Conservation (phyloP, 2,329 filamentous ascomycete species). For the Fusarium continuum region DNA sequence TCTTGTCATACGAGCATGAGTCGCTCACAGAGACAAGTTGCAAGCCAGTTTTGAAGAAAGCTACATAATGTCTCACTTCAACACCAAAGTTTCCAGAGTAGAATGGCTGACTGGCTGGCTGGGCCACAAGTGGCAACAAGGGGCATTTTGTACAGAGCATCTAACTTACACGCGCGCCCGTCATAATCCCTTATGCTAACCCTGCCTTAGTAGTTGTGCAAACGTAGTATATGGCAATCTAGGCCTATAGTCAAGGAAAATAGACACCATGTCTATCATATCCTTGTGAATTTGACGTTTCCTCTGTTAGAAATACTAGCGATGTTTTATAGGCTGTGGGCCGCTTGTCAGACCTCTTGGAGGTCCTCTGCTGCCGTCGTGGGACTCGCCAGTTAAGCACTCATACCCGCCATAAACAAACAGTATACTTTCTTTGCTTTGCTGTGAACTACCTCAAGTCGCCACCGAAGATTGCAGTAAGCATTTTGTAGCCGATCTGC, state of each 20-base stretch:
- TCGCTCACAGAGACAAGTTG: constrained; percentile 14
- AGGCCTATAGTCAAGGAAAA: neutral
- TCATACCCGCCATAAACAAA: neutral
- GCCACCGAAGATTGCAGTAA: neutral
- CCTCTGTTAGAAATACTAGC: constrained; percentile 11
- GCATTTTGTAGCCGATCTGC: neutral
- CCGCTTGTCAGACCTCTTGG: constrained; percentile 2
- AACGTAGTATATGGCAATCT: too few relatives aligned
- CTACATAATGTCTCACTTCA: constrained; percentile 33
- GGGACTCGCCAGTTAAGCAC: constrained; percentile 18
- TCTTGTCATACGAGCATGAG: constrained; percentile 30
- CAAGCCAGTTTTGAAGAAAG: constrained; percentile 1
- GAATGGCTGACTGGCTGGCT: neutral
- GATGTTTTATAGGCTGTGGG: neutral
- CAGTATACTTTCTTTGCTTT: neutral
- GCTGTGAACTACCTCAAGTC: neutral
- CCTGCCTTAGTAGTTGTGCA: constrained; percentile 10
- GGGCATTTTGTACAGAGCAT: constrained; percentile 15
- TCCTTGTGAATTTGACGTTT: neutral
- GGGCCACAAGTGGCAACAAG: constrained; percentile 18
- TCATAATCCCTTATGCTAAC: constrained; percentile 17
- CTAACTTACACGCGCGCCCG: constrained; percentile 2
- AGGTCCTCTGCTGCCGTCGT: constrained; percentile 31
- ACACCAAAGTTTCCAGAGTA: neutral
- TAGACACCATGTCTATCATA: neutral